Evolutionary conservation across 208 protist genomes (phyloP).

Genomic region (Trypanosoma caninum): DNA sequence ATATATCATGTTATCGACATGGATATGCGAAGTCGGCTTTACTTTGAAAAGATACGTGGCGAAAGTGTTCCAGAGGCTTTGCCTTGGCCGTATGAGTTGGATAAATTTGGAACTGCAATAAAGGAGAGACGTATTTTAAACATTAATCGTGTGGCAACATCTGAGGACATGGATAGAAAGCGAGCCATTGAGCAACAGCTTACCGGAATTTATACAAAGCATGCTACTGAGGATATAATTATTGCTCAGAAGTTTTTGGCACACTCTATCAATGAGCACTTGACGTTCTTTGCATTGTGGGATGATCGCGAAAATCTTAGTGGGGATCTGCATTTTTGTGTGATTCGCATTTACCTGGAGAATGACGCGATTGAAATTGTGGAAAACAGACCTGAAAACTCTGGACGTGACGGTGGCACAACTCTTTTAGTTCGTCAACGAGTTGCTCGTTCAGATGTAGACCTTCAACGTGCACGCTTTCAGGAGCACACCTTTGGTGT

Average conservation of each 20-base stretch:
- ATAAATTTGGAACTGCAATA: conserved; percentile 34
- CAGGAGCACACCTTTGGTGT: conserved; percentile 88
- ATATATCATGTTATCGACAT: conserved; percentile 80
- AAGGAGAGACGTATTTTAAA: conserved; percentile 19
- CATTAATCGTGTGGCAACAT: conserved; percentile 52
- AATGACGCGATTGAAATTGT: conserved; percentile 80
- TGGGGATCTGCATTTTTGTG: conserved; percentile 79
- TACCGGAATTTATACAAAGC: conserved; percentile 87
- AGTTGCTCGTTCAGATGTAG: conserved; percentile 46
- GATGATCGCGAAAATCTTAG: conserved; percentile 81
- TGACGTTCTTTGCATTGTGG: conserved; percentile 86
- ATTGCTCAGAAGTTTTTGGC: conserved; percentile 84
- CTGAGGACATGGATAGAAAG: conserved; percentile 87
- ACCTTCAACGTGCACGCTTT: conserved; percentile 44
- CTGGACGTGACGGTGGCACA: conserved; percentile 52
- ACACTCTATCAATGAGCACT: conserved; percentile 83
- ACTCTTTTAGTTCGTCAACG: conserved; percentile 78
- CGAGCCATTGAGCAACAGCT: conserved; percentile 79
- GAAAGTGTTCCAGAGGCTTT: conserved; percentile 35
- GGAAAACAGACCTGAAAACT: conserved; percentile 68
- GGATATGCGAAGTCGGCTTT: conserved; percentile 69
- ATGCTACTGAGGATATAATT: conserved; percentile 79
- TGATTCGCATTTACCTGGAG: conserved; percentile 71
- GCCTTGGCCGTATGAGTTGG: conserved; percentile 43
- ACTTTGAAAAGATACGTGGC: conserved; percentile 53